A percentile compares a stretch with the other conserved stretches of the same genome.
These are phyloP conservation scores for Prunus kanzakura DNA, from an alignment of 306 rosid species.

Conservation along the genomic window DNA sequence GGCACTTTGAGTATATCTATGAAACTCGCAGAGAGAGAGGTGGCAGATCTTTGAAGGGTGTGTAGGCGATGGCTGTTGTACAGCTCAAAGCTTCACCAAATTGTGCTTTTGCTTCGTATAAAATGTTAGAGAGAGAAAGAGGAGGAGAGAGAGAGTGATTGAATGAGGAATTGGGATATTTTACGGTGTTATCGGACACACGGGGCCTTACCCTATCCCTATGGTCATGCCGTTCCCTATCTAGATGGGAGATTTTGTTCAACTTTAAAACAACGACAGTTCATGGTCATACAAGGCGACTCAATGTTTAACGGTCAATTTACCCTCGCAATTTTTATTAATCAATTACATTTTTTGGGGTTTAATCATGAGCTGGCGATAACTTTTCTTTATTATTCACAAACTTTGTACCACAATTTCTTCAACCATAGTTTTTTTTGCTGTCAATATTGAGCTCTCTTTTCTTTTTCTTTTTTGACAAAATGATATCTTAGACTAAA, in stretches of 20 bases:
- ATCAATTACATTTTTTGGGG: constrained; percentile 15
- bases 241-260: constrained; percentile 14
- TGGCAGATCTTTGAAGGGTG: constrained; percentile 37
- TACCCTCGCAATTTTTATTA: neutral
- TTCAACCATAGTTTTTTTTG: neutral
- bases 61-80: constrained; percentile 40
- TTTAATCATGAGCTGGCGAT: too few relatives aligned
- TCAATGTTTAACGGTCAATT: constrained; percentile 12
- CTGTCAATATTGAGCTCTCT: neutral
- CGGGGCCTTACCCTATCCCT: constrained; percentile 22
- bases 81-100: constrained; percentile 48
- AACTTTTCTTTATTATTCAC: neutral
- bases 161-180: constrained; percentile 13
- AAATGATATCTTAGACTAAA: too few relatives aligned
- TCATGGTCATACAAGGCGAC: constrained; percentile 46
- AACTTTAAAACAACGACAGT: neutral
- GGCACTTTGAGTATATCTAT: constrained; percentile 6
- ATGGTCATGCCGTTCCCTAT: neutral
- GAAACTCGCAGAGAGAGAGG: constrained; percentile 17
- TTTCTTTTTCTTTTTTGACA: too few relatives aligned
- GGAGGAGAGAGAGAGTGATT: neutral
- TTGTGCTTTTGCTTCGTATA: constrained; percentile 19
- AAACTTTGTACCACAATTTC: neutral
- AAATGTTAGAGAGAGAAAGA: neutral
- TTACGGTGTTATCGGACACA: constrained; percentile 31